phyloP scores from a whole-genome alignment of 1,284 basidiomycete genomes.

The Rhodotorula mucilaginosa region DNA sequence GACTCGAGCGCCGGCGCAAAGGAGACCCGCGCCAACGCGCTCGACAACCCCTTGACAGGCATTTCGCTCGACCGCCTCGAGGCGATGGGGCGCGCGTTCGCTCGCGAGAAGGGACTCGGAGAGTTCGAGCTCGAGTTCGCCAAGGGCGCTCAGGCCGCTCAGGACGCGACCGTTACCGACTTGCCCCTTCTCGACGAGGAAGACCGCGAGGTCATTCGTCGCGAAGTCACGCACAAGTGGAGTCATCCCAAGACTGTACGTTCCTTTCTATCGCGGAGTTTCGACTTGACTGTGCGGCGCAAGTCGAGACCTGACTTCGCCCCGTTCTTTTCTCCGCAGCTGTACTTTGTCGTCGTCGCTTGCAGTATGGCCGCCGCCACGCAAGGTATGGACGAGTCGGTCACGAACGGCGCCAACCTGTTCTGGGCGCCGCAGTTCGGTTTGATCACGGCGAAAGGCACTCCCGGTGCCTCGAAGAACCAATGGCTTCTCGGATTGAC shows the following conservation, averaged over 20 bases:
- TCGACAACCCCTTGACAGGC: constrained; percentile 41
- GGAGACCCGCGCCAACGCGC: not conserved
- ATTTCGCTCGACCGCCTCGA: constrained; percentile 39
- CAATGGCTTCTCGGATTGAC: constrained; percentile 29
- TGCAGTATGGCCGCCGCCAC: constrained; percentile 48
- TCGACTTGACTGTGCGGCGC: too few relatives aligned
- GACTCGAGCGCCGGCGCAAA: not conserved
- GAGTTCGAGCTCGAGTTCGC: constrained; percentile 33
- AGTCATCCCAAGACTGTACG: constrained; percentile 50
- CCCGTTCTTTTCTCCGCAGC: not conserved
- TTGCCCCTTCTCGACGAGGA: constrained; percentile 44
- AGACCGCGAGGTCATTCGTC: constrained; percentile 42
- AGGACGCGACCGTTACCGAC: constrained; percentile 38
- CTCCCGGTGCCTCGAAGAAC: constrained; percentile 11
- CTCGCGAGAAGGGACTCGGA: constrained; percentile 32
- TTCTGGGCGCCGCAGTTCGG: constrained; percentile 31
- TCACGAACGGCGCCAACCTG: constrained; percentile 47
- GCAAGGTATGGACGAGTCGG: constrained; percentile 45
- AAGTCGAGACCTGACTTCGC: too few relatives aligned
- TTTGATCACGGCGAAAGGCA: constrained; percentile 9
- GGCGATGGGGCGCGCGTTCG: constrained; percentile 38
- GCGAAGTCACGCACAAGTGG: constrained; percentile 47
- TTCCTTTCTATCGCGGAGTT: too few relatives aligned
- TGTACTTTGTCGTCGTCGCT: constrained; percentile 38
- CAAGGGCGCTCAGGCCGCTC: constrained; percentile 29